Conservation (phyloP, 768 basidiomycete species). For the Mycena vitilis region DNA sequence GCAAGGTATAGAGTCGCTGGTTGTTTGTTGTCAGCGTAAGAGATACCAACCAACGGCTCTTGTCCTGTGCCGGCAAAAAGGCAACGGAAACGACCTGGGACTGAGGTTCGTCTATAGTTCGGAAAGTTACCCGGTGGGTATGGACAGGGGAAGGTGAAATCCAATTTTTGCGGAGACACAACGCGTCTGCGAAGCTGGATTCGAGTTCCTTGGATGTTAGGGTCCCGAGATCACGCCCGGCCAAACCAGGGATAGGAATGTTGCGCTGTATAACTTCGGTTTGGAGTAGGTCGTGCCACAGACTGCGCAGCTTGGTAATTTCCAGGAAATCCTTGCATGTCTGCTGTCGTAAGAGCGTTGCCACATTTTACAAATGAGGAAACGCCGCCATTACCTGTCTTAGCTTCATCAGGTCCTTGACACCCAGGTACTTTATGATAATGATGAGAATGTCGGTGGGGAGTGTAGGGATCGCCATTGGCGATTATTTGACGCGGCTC, state of each 20-base stretch:
- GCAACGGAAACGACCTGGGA: conserved; percentile 57
- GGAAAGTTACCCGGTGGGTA: conserved; percentile 42
- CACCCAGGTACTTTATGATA: conserved; percentile 55
- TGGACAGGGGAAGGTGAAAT: conserved; percentile 50
- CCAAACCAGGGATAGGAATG: conserved; percentile 61
- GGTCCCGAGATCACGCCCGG: conserved; percentile 43
- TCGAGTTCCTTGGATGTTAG: conserved; percentile 62
- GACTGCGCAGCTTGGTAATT: conserved; percentile 57
- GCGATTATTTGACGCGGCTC: background rate
- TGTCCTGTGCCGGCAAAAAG: conserved; percentile 57
- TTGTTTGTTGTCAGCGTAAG: conserved; percentile 44
- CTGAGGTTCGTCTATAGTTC: conserved; percentile 37
- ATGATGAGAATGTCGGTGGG: conserved; percentile 62
- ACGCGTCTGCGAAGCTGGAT: conserved; percentile 48
- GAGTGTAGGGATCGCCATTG: conserved; percentile 42
- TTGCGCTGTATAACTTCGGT: conserved; percentile 53
- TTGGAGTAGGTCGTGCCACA: conserved; percentile 63
- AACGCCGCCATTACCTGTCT: conserved; percentile 54
- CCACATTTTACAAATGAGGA: background rate
- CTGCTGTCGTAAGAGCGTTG: conserved; percentile 45
- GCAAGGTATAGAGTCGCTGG: conserved; percentile 50
- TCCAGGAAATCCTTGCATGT: conserved; percentile 57
- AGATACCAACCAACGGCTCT: conserved; percentile 57
- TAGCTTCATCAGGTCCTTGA: conserved; percentile 55
- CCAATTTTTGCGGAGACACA: conserved; percentile 64